phyloP scores from a whole-genome alignment of 306 rosid species.

The Hippophae rhamnoides region DNA sequence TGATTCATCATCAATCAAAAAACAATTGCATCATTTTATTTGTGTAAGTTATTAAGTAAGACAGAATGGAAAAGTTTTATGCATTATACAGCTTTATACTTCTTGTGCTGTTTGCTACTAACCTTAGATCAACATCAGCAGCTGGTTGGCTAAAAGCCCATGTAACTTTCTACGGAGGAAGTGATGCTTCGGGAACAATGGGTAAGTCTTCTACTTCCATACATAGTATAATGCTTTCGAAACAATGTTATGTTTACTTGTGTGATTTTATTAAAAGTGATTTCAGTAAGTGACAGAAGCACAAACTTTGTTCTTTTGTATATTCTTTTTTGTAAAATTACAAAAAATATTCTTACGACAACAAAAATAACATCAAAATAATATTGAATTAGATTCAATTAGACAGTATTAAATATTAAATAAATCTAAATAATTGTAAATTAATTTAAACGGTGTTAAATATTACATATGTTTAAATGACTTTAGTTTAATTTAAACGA shows the following conservation, averaged over 20 bases:
- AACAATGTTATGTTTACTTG: background rate
- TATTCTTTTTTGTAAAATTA: too few relatives aligned
- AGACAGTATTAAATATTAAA: too few relatives aligned
- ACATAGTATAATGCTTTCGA: too few relatives aligned
- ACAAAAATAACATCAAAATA: too few relatives aligned
- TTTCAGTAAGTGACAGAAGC: too few relatives aligned
- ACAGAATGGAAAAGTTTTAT: slow-evolving; percentile 24
- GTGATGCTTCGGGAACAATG: slow-evolving; percentile 65
- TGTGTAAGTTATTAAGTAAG: slow-evolving; percentile 2
- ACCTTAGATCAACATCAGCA: slow-evolving; percentile 24
- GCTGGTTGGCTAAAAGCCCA: slow-evolving; percentile 37
- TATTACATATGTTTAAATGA: too few relatives aligned
- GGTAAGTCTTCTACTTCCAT: slow-evolving; percentile 24
- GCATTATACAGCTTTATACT: slow-evolving; percentile 4
- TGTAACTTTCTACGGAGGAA: slow-evolving; percentile 61
- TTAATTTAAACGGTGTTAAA: too few relatives aligned
- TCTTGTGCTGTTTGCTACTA: slow-evolving; percentile 24
- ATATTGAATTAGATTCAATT: too few relatives aligned
- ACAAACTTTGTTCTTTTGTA: too few relatives aligned
- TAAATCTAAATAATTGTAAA: too few relatives aligned
- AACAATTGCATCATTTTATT: background rate
- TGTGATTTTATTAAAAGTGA: background rate
- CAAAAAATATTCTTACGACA: too few relatives aligned
- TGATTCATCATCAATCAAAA: slow-evolving; percentile 7
- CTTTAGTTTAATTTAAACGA: too few relatives aligned